Conservation (phyloP, 2,329 filamentous ascomycete genomes). For the Fusarium veterinarium region DNA sequence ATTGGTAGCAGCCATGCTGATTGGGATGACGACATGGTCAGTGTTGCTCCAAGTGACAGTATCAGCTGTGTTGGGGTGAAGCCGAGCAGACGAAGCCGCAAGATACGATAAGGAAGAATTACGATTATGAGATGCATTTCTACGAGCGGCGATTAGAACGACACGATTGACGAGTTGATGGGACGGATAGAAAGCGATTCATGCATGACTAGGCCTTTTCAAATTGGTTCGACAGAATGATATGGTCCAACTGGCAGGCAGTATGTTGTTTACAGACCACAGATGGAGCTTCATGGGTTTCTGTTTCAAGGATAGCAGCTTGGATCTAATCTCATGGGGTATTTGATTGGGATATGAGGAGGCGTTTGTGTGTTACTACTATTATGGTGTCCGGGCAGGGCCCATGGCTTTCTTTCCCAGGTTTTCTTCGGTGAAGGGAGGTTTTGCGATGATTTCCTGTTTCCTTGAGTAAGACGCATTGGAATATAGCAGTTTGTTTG, state of each 20-base stretch:
- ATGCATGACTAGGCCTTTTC: neutral
- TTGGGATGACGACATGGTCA: slow-evolving; percentile 62
- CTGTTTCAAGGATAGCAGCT: neutral
- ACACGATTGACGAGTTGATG: slow-evolving; percentile 25
- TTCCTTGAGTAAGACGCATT: slow-evolving; percentile 19
- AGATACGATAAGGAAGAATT: slow-evolving; percentile 33
- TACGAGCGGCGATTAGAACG: slow-evolving; percentile 18
- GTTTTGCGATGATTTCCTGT: slow-evolving; percentile 2
- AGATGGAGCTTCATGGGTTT: neutral
- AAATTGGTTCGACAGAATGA: slow-evolving; percentile 10
- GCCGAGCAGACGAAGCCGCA: slow-evolving; percentile 43
- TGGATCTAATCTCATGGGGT: neutral
- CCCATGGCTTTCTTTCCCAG: neutral
- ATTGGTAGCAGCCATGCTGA: slow-evolving; percentile 55
- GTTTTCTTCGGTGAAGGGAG: slow-evolving; percentile 4
- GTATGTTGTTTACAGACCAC: slow-evolving; percentile 8
- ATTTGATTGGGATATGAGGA: slow-evolving; percentile 10
- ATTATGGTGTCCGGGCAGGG: slow-evolving; percentile 1
- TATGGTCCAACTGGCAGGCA: slow-evolving; percentile 6
- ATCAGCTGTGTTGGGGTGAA: slow-evolving; percentile 68
- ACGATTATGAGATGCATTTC: slow-evolving; percentile 13
- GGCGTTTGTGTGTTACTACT: slow-evolving; percentile 23
- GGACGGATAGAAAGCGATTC: slow-evolving; percentile 21
- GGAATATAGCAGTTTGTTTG: slow-evolving; percentile 6
- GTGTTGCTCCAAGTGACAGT: slow-evolving; percentile 70